Evolutionary conservation across 768 basidiomycete species (phyloP).

Genomic region (Suillus ampliporus): DNA sequence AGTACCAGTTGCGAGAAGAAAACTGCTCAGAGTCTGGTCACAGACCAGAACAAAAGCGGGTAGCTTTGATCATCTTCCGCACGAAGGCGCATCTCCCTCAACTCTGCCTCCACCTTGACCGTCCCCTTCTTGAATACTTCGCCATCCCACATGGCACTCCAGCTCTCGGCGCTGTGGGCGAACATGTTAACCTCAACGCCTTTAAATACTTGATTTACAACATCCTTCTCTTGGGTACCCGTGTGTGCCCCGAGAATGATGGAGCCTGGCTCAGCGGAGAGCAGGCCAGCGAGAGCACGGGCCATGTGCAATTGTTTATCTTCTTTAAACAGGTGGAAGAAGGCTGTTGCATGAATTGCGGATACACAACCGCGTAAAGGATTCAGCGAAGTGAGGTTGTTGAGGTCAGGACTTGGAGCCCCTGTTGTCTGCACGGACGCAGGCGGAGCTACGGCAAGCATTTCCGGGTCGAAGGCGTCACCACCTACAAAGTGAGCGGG

Average conservation of each 20-base stretch:
- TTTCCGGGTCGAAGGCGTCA: constrained; percentile 51
- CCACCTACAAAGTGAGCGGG: constrained; percentile 58
- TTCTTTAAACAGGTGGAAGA: constrained; percentile 55
- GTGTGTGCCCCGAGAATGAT: constrained; percentile 51
- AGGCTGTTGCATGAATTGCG: constrained; percentile 50
- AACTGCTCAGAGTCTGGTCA: neutral
- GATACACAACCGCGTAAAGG: constrained; percentile 51
- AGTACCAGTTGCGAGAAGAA: too few species aligned
- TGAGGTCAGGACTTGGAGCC: constrained; percentile 29
- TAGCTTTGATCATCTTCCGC: neutral
- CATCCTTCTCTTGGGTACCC: constrained; percentile 16
- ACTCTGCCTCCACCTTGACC: constrained; percentile 29
- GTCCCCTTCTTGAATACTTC: constrained; percentile 41
- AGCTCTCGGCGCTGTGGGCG: constrained; percentile 41
- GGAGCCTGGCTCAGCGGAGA: constrained; percentile 49
- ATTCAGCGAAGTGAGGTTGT: constrained; percentile 44
- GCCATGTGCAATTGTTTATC: constrained; percentile 47
- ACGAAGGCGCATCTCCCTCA: neutral
- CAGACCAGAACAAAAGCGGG: neutral
- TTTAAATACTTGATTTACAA: neutral
- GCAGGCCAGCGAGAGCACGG: constrained; percentile 44
- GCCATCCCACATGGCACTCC: constrained; percentile 45
- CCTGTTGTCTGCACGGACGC: constrained; percentile 27
- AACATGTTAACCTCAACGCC: constrained; percentile 22
- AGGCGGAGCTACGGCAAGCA: constrained; percentile 42